These are phyloP conservation scores for Amoeboradix gromovi DNA, from an alignment of 371 early-diverging fungal genomes.

Conservation along the genomic window DNA sequence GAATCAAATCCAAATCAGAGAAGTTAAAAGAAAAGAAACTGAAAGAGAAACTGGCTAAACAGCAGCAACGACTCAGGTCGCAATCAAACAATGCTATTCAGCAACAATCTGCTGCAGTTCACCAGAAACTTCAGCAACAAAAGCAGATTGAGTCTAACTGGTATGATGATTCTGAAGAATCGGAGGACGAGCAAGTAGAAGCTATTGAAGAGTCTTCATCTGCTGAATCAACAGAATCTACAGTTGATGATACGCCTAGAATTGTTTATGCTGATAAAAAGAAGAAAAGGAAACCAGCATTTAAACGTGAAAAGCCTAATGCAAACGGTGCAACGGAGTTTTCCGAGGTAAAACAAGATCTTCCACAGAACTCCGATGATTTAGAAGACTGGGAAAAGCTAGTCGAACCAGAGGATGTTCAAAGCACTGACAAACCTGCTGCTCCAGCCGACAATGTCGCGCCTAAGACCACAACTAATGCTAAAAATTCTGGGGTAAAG, in stretches of 20 bases:
- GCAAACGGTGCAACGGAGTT: slow-evolving; percentile 2
- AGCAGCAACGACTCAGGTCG: neutral
- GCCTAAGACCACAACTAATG: slow-evolving; percentile 3
- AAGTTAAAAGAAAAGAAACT: slow-evolving; percentile 7
- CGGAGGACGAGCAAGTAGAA: slow-evolving; percentile 13
- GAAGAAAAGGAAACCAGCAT: slow-evolving; percentile 1
- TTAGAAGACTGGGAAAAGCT: slow-evolving; percentile 4
- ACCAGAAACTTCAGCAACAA: neutral
- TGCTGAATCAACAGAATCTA: slow-evolving; percentile 5
- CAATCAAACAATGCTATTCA: neutral
- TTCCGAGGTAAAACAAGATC: slow-evolving; percentile 5
- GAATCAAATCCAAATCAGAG: slow-evolving; percentile 9
- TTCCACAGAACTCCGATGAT: slow-evolving; percentile 8
- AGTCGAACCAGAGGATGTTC: slow-evolving; percentile 4
- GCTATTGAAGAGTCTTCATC: slow-evolving; percentile 6
- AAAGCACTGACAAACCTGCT: slow-evolving; percentile 3
- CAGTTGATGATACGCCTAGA: neutral
- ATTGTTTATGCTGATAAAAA: slow-evolving; percentile 4
- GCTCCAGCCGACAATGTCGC: neutral
- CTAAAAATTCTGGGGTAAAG: neutral
- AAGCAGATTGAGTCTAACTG: neutral
- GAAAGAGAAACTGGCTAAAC: slow-evolving; percentile 8
- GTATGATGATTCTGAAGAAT: slow-evolving; percentile 2
- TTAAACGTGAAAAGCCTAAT: slow-evolving; percentile 5
- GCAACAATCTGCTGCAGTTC: neutral